Base-by-base conservation (phyloP, 2,329 filamentous ascomycete genomes). In the Claviceps sp. region DNA sequence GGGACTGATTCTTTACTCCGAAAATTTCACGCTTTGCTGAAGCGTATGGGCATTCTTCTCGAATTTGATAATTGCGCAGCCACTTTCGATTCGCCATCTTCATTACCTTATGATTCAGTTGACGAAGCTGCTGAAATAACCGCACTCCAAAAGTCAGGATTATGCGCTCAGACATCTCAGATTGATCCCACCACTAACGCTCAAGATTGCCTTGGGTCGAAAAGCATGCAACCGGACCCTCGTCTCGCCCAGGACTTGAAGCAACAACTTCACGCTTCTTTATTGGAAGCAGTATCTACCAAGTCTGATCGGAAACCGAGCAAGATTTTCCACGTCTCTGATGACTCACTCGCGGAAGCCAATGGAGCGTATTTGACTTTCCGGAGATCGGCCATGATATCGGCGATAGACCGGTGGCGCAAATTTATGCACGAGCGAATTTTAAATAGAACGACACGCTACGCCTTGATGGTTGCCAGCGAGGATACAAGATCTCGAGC, bases 21-120 rank as follows among this genome's bases (percentile, higher is more conserved):
- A 53, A 85, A 84, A 58, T 90, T 93, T 60, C 77, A 82, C 64
- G 72, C 76, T 53, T 74, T 88, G 54, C 72, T 94, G 57, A 72
- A 70, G 16, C 75, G 79, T 48, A 81, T 89, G 75, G 82, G 83
- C 22, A 89, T 91, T 56, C 75, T 81, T 43, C 72, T 93, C 51
- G 82, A 87, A 55, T 77, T 84, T 52, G 73, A 74, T 22, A 65
- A 69, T 40, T 60, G 64, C 50, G 62, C 57, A 5, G 60, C 60
- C 6, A 38, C 13, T 22, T 48, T 44, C 2, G 44, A 52, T 20
- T 37, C 11, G 4, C 20, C 34, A 2, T 41, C 14, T 42, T 36
- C 44, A 9, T 8, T 20, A 16, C 22, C 34, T 20, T 46, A 36
- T 18, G 9, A 13, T 41, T 34, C 49, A 11, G 14, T 8, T 11